phyloP scores from a whole-genome alignment of 2,329 filamentous ascomycete species.

The Trichoderma afroharzianum region DNA sequence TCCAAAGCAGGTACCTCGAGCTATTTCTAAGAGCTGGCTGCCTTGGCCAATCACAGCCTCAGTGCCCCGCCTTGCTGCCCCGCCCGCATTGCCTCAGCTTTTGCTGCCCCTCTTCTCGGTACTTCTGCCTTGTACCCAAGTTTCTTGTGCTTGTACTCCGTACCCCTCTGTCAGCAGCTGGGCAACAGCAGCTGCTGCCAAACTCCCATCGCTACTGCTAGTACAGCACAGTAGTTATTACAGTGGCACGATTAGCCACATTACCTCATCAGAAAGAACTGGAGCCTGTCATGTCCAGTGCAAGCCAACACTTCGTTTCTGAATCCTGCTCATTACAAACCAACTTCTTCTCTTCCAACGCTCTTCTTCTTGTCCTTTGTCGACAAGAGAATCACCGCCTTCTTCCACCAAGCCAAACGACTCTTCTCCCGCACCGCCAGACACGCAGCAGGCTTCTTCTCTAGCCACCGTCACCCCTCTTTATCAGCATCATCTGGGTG shows the following conservation, averaged over 20 bases:
- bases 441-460: neutral
- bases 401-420: neutral
- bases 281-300: conserved; percentile 2
- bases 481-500: conserved; percentile 26
- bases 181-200: neutral
- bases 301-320: neutral
- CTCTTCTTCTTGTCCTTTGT: neutral
- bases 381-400: neutral
- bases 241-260: conserved; percentile 10
- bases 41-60: neutral
- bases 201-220: no score
- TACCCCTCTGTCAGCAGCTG: neutral
- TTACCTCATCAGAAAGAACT: conserved; percentile 17
- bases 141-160: neutral
- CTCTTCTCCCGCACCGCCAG: neutral
- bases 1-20: neutral
- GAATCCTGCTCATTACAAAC: conserved; percentile 12
- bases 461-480: neutral
- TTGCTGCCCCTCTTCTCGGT: conserved; percentile 14
- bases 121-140: neutral
- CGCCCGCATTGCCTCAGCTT: neutral
- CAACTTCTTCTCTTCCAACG: neutral
- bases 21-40: neutral
- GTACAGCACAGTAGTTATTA: neutral
- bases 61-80: conserved; percentile 2